Evolutionary conservation across 176 grass and related monocot genomes (phyloP).

Genomic region (Dendrocalamus sinicus): DNA sequence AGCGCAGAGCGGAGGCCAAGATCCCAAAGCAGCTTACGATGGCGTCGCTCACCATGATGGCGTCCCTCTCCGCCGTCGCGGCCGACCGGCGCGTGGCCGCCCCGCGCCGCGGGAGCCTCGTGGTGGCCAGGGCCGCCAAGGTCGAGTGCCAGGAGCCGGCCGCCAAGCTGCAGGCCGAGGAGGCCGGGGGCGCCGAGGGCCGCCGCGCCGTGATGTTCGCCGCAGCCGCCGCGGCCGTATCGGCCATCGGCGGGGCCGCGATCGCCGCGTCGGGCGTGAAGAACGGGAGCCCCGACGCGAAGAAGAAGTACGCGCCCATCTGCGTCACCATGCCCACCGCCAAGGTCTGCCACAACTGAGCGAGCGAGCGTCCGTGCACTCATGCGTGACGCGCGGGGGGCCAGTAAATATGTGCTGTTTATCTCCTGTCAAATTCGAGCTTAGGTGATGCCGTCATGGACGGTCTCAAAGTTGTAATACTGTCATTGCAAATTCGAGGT

Average conservation of each 20-base stretch:
- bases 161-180: neutral
- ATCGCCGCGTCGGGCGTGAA: slow-evolving; percentile 51
- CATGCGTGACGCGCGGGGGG: neutral
- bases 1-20: neutral
- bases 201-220: slow-evolving; percentile 62
- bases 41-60: slow-evolving; percentile 76
- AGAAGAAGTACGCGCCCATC: slow-evolving; percentile 73
- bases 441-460: slow-evolving; percentile 45
- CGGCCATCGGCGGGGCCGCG: slow-evolving; percentile 42
- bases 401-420: slow-evolving; percentile 50
- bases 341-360: slow-evolving; percentile 77
- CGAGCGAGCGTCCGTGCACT: neutral
- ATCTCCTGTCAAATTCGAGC: slow-evolving; percentile 23
- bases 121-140: slow-evolving; percentile 42
- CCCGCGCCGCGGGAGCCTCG: slow-evolving; percentile 43
- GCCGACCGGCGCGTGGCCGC: slow-evolving; percentile 5
- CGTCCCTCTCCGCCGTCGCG: slow-evolving; percentile 55
- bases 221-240: slow-evolving; percentile 52
- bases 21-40: slow-evolving; percentile 23
- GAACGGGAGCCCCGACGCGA: slow-evolving; percentile 58
- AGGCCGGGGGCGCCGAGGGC: slow-evolving; percentile 34
- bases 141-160: slow-evolving; percentile 38
- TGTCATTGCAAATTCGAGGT: slow-evolving; percentile 43
- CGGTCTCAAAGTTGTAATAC: slow-evolving; percentile 42
- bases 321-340: slow-evolving; percentile 87